Evolutionary conservation across 2,329 filamentous ascomycete species (phyloP).

Genomic region (Calonectria crousiana): DNA sequence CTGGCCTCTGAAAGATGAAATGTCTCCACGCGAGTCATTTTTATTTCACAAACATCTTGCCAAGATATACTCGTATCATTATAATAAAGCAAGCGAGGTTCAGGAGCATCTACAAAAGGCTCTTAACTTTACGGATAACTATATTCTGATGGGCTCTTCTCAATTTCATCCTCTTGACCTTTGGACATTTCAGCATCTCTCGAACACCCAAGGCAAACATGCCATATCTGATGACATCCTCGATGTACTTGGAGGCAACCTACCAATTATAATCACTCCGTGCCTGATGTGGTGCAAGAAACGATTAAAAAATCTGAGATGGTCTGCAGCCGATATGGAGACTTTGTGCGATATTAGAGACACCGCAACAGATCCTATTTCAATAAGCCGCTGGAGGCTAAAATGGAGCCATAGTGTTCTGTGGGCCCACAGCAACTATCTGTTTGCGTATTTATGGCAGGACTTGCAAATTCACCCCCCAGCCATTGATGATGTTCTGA

Average conservation of each 20-base stretch:
- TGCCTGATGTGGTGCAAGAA: constrained; percentile 10
- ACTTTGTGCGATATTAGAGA: background rate
- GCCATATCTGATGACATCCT: background rate
- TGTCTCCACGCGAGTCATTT: constrained; percentile 1
- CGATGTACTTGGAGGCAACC: background rate
- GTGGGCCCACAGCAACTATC: background rate
- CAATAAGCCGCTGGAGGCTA: background rate
- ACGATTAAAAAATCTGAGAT: background rate
- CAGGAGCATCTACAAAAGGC: constrained; percentile 8
- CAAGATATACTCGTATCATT: background rate
- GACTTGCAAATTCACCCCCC: constrained; percentile 9
- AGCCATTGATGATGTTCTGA: background rate
- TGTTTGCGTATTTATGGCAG: constrained; percentile 7
- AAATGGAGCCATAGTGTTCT: background rate
- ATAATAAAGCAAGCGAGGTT: background rate
- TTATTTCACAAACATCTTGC: background rate
- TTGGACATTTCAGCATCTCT: background rate
- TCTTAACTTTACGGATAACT: background rate
- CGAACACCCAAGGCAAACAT: background rate
- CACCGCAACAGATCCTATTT: background rate
- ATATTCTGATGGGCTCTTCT: background rate
- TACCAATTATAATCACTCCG: background rate
- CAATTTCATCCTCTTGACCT: background rate
- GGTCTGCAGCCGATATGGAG: background rate
- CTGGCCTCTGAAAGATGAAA: background rate